Percentiles rank a stretch among this genome's conserved stretches.
Conservation (phyloP, 2,329 filamentous ascomycete genomes). For the Westerdykella aurantiaca region DNA sequence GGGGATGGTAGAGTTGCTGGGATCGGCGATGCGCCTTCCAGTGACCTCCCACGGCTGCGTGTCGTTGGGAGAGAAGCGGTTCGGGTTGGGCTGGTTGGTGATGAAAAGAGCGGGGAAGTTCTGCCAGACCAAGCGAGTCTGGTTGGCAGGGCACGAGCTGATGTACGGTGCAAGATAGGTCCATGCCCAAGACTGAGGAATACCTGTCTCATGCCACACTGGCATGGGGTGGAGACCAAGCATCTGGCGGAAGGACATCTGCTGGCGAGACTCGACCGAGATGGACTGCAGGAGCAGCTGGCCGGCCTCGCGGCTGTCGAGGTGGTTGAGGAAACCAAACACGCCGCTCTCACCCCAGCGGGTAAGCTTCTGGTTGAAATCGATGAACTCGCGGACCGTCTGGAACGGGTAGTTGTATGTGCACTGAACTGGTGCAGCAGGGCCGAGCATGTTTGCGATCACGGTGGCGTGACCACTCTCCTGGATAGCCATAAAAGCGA, state of each 20-base stretch:
- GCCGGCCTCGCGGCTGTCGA: constrained; percentile 65
- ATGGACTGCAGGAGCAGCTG: constrained; percentile 67
- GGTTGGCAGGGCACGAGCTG: constrained; percentile 61
- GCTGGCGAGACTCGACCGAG: constrained; percentile 68
- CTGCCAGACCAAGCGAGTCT: constrained; percentile 70
- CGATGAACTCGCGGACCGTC: constrained; percentile 67
- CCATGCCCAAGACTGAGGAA: constrained; percentile 77
- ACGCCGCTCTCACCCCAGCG: constrained; percentile 69
- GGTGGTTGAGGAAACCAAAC: constrained; percentile 68
- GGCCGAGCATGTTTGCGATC: constrained; percentile 67
- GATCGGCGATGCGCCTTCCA: constrained; percentile 51
- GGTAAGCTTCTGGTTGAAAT: constrained; percentile 74
- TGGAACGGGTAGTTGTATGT: constrained; percentile 72
- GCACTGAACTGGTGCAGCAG: constrained; percentile 63
- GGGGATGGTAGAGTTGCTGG: constrained; percentile 42
- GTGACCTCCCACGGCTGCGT: constrained; percentile 57
- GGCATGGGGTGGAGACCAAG: constrained; percentile 71
- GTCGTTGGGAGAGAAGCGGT: constrained; percentile 54
- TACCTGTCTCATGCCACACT: constrained; percentile 68
- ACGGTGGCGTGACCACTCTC: constrained; percentile 71
- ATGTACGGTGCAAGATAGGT: constrained; percentile 71
- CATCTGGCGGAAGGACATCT: constrained; percentile 75
- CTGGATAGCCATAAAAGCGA: constrained; percentile 69
- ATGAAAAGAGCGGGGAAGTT: constrained; percentile 68
- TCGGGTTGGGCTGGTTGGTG: constrained; percentile 68